Base-by-base conservation (phyloP, 2,329 filamentous ascomycete species). In the Sodiomyces alkalinus region DNA sequence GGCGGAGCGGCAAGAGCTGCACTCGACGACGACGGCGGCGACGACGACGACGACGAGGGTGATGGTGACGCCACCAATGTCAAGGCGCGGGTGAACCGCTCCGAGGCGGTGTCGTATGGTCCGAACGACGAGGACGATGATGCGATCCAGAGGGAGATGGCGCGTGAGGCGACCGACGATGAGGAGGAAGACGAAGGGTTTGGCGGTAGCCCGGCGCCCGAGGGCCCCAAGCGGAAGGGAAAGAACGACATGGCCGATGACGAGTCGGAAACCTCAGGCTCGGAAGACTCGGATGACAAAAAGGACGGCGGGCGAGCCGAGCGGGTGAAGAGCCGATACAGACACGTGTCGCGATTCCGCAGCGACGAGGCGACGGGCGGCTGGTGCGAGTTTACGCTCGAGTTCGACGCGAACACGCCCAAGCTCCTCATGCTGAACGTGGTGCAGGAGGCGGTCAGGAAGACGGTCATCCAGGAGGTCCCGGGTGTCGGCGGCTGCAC, bases 351-450 rank as follows among this genome's bases (percentile, higher is more conserved):
- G 4, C 61, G 64, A 22, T 94, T 94, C 62, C 66, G 68, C 39
- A 92, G 86, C 48, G 80, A 93, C 51, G 74, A 83, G 41, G 62
- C 62, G 32, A 58, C 59, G 12, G 86, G 83, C 38, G 67, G 67
- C 22, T 80, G 74, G 61, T 92, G 82, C 53, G 69, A 77, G 39
- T 72, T 96, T 44, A 80, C 79, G 11, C 69, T 96, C 34, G 82
- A 79, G 52, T 94, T 92, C 48, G 73, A 81, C 37, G 70, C 77
- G 22, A 61, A 69, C 23, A 79, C 79, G 10, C 80, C 87, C 38
- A 98, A 98, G 58, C 67, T 98, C 26, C 70, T 98, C 34, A 90
- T 98, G 69, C 74, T 96, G 33, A 81, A 80, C 43, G 64, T 96
- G 33, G 80, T 96, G 30, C 85, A 96, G 52, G 68, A 74, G 11